phyloP scores from a whole-genome alignment of 2,329 filamentous ascomycete genomes.

The Hansfordia pulvinata region DNA sequence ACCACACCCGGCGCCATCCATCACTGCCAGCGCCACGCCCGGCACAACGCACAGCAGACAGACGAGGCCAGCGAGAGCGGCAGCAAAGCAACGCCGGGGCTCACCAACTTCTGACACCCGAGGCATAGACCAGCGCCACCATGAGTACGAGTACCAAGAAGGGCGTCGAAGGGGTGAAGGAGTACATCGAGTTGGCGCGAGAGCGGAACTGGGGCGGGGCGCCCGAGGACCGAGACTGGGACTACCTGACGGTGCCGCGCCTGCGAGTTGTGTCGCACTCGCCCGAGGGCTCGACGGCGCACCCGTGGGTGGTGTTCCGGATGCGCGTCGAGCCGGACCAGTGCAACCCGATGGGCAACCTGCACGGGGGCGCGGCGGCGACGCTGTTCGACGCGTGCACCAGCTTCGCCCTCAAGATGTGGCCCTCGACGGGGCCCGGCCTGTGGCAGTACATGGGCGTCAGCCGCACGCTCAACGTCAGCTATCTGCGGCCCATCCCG shows the following conservation, averaged over 20 bases:
- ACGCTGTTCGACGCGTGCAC: constrained; percentile 57
- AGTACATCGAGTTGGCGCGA: constrained; percentile 4
- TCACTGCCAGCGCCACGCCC: no score
- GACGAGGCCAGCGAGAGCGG: no score
- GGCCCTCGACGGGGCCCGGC: constrained; percentile 41
- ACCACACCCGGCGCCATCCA: no score
- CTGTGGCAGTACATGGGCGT: constrained; percentile 52
- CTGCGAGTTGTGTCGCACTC: constrained; percentile 25
- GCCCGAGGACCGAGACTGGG: no score
- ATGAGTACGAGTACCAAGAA: no score
- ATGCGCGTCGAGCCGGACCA: constrained; percentile 35
- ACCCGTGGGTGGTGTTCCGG: constrained; percentile 27
- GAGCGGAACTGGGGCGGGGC: no score
- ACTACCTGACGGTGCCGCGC: constrained; percentile 23
- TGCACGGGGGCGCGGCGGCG: constrained; percentile 51
- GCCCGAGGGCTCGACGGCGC: constrained; percentile 15
- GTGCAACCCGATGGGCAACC: constrained; percentile 37
- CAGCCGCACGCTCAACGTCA: constrained; percentile 50
- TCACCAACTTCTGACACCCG: no score
- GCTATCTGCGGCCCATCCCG: constrained; percentile 50
- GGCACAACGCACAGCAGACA: no score
- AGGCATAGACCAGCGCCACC: no score
- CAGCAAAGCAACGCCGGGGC: no score
- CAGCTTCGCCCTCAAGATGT: constrained; percentile 39
- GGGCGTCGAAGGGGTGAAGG: no score